Conservation (phyloP, 306 rosid genomes). For the Quercus dentata region DNA sequence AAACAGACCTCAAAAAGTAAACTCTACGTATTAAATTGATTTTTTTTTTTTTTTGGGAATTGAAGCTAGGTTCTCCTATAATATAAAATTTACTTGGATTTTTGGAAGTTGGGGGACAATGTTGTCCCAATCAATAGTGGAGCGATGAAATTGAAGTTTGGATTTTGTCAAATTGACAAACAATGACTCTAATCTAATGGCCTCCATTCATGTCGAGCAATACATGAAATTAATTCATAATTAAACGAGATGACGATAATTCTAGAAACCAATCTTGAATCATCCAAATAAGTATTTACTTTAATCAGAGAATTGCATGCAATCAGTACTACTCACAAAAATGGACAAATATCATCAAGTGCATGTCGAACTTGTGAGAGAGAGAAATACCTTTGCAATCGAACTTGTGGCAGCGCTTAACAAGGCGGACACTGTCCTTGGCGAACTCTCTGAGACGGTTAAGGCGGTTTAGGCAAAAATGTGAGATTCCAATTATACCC, state of each 20-base stretch:
- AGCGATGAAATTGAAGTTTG: too few species aligned
- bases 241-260: neutral
- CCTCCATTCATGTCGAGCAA: neutral
- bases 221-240: neutral
- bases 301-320: neutral
- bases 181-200: neutral
- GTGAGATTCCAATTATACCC: too few species aligned
- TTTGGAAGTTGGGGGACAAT: too few species aligned
- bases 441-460: conserved; percentile 19
- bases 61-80: too few species aligned
- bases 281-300: neutral
- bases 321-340: neutral
- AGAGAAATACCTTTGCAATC: conserved; percentile 12
- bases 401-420: conserved; percentile 27
- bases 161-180: neutral
- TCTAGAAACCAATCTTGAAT: neutral
- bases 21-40: too few species aligned
- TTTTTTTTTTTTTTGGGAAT: too few species aligned
- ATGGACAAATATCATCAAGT: neutral
- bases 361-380: neutral
- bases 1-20: too few species aligned
- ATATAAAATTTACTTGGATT: too few species aligned
- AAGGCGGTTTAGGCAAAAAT: too few species aligned
- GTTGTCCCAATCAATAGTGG: too few species aligned
- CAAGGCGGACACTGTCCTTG: conserved; percentile 25